These are phyloP conservation scores for Antrodiella citrinella DNA, from an alignment of 768 basidiomycete species.

Conservation along the genomic window DNA sequence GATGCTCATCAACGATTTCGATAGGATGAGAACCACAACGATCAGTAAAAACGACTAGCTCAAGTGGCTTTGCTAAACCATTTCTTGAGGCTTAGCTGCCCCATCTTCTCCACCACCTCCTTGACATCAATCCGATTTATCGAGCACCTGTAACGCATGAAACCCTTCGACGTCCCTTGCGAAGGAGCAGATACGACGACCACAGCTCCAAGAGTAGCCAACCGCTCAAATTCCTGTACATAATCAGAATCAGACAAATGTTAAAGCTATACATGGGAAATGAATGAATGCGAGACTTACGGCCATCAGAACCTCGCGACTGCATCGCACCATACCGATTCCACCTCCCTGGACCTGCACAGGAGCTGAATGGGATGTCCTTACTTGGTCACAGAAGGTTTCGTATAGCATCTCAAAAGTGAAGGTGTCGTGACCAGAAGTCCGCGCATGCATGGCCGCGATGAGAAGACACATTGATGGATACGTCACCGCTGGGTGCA, in stretches of 20 bases:
- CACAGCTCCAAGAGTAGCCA: constrained; percentile 53
- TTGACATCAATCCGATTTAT: constrained; percentile 60
- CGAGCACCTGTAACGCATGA: constrained; percentile 64
- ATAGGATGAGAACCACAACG: too few species aligned
- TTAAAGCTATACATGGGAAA: not conserved
- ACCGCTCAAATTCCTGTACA: constrained; percentile 66
- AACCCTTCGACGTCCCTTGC: constrained; percentile 51
- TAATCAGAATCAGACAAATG: not conserved
- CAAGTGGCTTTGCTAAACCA: constrained; percentile 61
- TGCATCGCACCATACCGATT: constrained; percentile 67
- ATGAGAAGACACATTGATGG: constrained; percentile 78
- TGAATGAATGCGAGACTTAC: constrained; percentile 33
- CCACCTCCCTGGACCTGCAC: constrained; percentile 65
- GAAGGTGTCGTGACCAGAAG: constrained; percentile 69
- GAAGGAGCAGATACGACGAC: constrained; percentile 40
- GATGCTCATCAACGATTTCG: too few species aligned
- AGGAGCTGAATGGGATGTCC: constrained; percentile 64
- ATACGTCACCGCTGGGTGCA: constrained; percentile 63
- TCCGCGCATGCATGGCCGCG: constrained; percentile 70
- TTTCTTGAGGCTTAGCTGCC: constrained; percentile 66
- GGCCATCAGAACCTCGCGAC: constrained; percentile 53
- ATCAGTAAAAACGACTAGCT: too few species aligned
- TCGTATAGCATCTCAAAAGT: constrained; percentile 92
- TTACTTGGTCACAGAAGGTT: constrained; percentile 66
- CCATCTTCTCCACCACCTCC: constrained; percentile 53